Base-by-base conservation (phyloP, 768 basidiomycete genomes). In the Dioszegia crocea region DNA sequence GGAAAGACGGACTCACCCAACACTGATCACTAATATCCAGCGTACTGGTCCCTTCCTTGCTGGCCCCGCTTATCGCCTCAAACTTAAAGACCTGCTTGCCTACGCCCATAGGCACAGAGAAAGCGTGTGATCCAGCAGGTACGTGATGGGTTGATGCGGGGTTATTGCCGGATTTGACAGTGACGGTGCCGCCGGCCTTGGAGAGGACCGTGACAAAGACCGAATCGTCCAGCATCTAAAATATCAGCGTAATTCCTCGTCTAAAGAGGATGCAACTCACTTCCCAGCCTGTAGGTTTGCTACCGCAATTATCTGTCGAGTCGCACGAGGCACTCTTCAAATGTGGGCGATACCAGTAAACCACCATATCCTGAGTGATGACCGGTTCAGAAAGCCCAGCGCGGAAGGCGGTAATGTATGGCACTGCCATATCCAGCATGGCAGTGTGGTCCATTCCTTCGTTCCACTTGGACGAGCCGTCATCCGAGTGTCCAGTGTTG, bases 351-450 rank as follows among this genome's bases (percentile, higher is more conserved):
- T 77, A 69, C 72, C 73, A 76, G 56, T 73, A 74, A 19, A 76
- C 57, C 31, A 76, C 50, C 61, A 69, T 67, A 23, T 77, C 76
- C 19, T 66, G 60, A 9, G 68, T 62, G 50, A 74, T 63, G 27
- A 68, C 60, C 0, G 73, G 73, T 23, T 30, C 36, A 8, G 40
- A 54, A 1, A 53, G 23, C 11, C 75, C 76, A 0, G 68, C 55
- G 59, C 74, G 72, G 66, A 73, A 77, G 1, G 76, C 76, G 17
- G 63, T 59, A 56, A 77, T 77, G 69, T 75, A 77, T 5, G 76
- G 74, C 23, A 65, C 50, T 17, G 71, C 67, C 45, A 76, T 67
- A 52, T 75, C 74, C 6, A 76, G 64, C 66, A 74, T 67, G 40
- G 72, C 64, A 4, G 62, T 57, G 62, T 77, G 76, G 33, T 74